Evolutionary conservation across 1,284 basidiomycete species (phyloP).

Genomic region (Pseudozyma flocculosa): DNA sequence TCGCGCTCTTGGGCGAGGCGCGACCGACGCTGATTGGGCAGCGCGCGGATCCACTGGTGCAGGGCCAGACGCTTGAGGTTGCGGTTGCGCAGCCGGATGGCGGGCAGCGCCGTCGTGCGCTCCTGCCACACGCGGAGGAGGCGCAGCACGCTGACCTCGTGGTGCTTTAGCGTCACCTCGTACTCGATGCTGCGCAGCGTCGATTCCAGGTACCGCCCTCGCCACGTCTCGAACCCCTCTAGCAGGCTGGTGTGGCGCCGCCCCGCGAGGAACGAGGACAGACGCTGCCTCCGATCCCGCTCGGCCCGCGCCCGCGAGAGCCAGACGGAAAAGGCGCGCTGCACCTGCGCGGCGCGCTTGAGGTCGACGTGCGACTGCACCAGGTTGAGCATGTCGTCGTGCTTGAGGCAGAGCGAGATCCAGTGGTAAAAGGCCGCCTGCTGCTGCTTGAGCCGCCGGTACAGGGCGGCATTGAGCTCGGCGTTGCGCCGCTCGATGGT

Average conservation of each 20-base stretch:
- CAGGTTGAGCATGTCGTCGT: constrained; percentile 34
- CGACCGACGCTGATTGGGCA: no score
- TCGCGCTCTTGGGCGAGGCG: no score
- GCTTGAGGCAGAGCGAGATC: constrained; percentile 34
- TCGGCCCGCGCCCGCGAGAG: constrained; percentile 9
- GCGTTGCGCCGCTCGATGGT: constrained; percentile 32
- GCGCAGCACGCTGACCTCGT: constrained; percentile 14
- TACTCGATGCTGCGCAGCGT: constrained; percentile 26
- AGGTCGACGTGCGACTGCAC: constrained; percentile 42
- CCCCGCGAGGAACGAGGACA: constrained; percentile 3
- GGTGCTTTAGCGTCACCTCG: constrained; percentile 27
- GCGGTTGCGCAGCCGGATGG: constrained; percentile 28
- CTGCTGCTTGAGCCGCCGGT: constrained; percentile 13
- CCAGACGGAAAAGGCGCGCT: constrained; percentile 21
- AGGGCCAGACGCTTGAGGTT: constrained; percentile 13
- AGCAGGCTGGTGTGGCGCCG: constrained; percentile 1
- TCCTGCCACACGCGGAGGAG: constrained; percentile 20
- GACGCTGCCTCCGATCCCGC: constrained; percentile 3
- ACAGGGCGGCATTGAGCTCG: constrained; percentile 26
- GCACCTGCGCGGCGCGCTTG: constrained; percentile 24
- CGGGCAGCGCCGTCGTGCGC: constrained; percentile 20
- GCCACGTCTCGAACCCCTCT: constrained; percentile 11
- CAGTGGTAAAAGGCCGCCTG: constrained; percentile 29
- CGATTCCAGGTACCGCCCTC: constrained; percentile 16
- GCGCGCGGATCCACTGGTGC: constrained; percentile 9